Evolutionary conservation across 306 rosid species (phyloP), one percentile per base, ranked within the genome.

Genomic region (Casuarina equisetifolia): DNA sequence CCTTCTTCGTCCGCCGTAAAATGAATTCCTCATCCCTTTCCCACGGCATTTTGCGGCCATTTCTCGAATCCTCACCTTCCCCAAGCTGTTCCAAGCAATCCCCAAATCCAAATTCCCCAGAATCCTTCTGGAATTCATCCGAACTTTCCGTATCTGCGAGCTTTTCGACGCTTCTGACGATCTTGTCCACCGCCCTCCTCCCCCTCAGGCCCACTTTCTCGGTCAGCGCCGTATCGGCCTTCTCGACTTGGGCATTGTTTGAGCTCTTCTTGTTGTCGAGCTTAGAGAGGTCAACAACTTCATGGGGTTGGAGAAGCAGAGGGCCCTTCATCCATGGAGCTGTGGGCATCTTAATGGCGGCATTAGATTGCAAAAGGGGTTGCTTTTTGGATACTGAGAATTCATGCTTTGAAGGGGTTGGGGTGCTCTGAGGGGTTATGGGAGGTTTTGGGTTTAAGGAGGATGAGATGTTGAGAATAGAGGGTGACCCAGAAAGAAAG

Each of bases 321-420:
- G 93, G 93, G 76, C 77, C 87, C 78, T 73, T 85, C 90, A 89
- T 86, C 98, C 97, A 91, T 76, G 98, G 98, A 74, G 98, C 82
- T 4, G 96, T 79, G 50, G 92, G 97, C 67, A 70, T 72, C 71
- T 88, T 91, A 69, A 91, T 20, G 73, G 79, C 43, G 50, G 68
- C 75, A 75, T 75, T 73, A 32, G 92, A 79, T 75, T 38, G 59
- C 36, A 88, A 84, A 45, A 69, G 64, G 6, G 36, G 80, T 25
- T 58, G 49, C 20, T 79, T 76, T 20, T 67, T 20, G 2, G 77
- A 74, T 25, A 68, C 20, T 38, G 52, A 52, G 32, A 73, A 32
- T 1, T 74, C 69, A 16, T 78, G 67, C 49, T 63, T 77, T 10
- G 59, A 44, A 19, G 78, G 4, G 44, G 74, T 63, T 44, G 71